phyloP scores from a whole-genome alignment of 2,329 filamentous ascomycete species.

The Mycosphaerelloides madeirae region DNA sequence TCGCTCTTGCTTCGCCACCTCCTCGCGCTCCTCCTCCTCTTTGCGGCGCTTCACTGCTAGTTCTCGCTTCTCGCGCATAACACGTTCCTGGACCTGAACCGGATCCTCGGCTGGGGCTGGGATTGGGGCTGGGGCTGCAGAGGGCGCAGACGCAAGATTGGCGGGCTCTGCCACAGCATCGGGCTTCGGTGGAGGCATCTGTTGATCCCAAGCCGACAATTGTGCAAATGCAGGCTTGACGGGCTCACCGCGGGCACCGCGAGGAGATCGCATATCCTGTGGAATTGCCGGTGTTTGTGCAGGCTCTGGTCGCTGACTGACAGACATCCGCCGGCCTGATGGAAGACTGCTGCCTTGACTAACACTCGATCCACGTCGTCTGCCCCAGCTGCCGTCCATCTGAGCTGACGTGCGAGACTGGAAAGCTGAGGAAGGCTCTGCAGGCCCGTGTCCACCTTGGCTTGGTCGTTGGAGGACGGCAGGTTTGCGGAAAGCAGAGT shows the following conservation, averaged over 20 bases:
- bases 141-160: conserved; percentile 5
- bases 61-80: conserved; percentile 39
- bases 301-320: conserved; percentile 41
- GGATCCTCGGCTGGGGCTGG: conserved; percentile 49
- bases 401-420: conserved; percentile 68
- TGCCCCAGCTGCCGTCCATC: conserved; percentile 63
- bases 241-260: conserved; percentile 13
- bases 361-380: conserved; percentile 75
- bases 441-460: conserved; percentile 59
- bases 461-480: conserved; percentile 71
- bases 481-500: conserved; percentile 64
- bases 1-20: conserved; percentile 28
- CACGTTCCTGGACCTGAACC: conserved; percentile 59
- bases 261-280: conserved; percentile 15
- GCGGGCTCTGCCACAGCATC: conserved; percentile 10
- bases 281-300: conserved; percentile 14
- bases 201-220: conserved; percentile 31
- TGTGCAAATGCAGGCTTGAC: conserved; percentile 24
- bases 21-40: conserved; percentile 28
- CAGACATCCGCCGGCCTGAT: conserved; percentile 60
- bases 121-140: conserved; percentile 6
- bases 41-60: conserved; percentile 25
- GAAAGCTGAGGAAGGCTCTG: conserved; percentile 81
- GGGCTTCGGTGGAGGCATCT: conserved; percentile 26
- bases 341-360: conserved; percentile 73